Base-by-base conservation (phyloP, 2,329 filamentous ascomycete genomes). In the Thelonectria discophora region DNA sequence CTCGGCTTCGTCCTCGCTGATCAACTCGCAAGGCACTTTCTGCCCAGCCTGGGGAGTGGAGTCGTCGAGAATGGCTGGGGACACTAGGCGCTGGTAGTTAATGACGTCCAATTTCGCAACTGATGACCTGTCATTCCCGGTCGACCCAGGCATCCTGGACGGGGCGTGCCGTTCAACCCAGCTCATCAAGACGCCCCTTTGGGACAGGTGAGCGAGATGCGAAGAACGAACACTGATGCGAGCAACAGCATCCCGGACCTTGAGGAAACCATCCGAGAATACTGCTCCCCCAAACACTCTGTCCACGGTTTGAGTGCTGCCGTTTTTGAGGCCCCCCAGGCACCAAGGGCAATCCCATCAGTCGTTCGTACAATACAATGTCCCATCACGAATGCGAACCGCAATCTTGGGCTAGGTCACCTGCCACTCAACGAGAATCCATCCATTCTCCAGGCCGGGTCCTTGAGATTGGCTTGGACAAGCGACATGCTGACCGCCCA, bases 51-150 rank as follows among this genome's bases (percentile, higher is more conserved):
- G 54, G 57, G 39, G 58, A 63, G 61, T 69, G 70, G 69, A 24
- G 58, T 45, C 50, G 43, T 39, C 40, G 60, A 57, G 63, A 67
- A 57, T 60, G 43, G 66, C 60, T 60, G 61, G 68, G 61, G 59
- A 51, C 55, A 53, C 58, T 66, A 61, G 32, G 42, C 50, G 57
- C 55, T 63, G 46, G 52, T 59, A 63, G 56, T 67, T 71, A 67
- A 71, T 71, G 67, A 71, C 69, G 68, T 69, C 67, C 62, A 71
- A 71, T 71, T 71, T 71, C 69, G 58, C 56, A 61, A 56, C 47
- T 63, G 60, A 64, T 66, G 65, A 69, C 68, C 65, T 70, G 63
- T 68, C 61, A 65, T 50, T 60, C 57, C 62, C 59, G 40, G 46
- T 47, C 51, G 20, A 39, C 37, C 30, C 40, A 51, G 50, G 55